Evolutionary conservation across 129 eudicot genomes (phyloP), one percentile per base, ranked within the genome.

Genomic region (Tagetes erecta): DNA sequence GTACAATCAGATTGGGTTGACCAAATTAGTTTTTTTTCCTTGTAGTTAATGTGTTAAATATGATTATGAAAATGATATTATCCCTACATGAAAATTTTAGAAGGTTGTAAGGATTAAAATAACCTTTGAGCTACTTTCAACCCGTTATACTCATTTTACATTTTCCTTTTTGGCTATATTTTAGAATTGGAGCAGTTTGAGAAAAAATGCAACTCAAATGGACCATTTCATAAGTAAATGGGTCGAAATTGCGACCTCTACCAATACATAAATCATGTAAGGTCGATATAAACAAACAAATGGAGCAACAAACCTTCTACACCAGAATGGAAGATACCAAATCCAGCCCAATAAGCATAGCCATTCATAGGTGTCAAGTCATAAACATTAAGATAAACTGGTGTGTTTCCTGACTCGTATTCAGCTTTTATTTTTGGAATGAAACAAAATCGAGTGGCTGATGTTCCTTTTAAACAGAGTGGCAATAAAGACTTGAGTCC

Each of bases 291-390:
- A 38, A 41, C 37, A 75, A 36, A 65, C 55, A 44, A 44, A 44
- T 34, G 55, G 72, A 74, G 36, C 14, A 36, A 59, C 59, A 13
- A 74, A 87, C 95, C 95, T 88, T 88, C 95, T 31, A 88, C 91
- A 12, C 95, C 95, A 33, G 95, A 84, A 76, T 86, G 96, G 72
- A 82, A 89, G 63, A 89, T 73, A 42, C 91, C 91, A 11, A 89
- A 79, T 40, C 96, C 96, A 75, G 92, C 92, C 96, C 96, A 89
- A 52, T 84, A 86, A 52, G 88, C 86, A 67, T 86, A 86, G 65
- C 86, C 88, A 52, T 84, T 86, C 86, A 84, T 78, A 37, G 96
- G 96, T 33, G 96, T 84, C 60, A 89, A 81, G 82, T 89, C 92
- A 70, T 84, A 86, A 13, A 86, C 92, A 66, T 89, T 86, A 75